These are phyloP conservation scores for Yamadazyma songkhlaensis DNA, from an alignment of 1,139 yeast genomes.

Conservation along the genomic window DNA sequence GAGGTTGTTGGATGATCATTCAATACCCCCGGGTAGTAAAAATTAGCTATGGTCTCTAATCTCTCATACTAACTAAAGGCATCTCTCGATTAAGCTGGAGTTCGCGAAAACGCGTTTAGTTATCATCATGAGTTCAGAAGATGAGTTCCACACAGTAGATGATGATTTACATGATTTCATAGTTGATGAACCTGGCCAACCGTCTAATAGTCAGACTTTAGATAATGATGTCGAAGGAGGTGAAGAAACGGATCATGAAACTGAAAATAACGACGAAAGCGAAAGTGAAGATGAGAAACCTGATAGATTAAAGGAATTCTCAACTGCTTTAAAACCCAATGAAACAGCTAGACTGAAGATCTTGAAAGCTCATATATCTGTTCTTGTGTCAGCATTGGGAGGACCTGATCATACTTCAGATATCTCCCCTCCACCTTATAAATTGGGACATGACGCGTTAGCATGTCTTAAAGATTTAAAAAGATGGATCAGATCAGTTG, in stretches of 20 bases:
- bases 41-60: too few relatives aligned
- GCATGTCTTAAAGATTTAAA: conserved; percentile 87
- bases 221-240: conserved; percentile 15
- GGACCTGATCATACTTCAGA: conserved; percentile 64
- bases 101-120: conserved; percentile 1
- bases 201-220: conserved; percentile 8
- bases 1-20: too few relatives aligned
- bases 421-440: conserved; percentile 51
- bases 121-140: conserved; percentile 7
- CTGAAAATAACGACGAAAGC: conserved; percentile 6
- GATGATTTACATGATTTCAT: conserved; percentile 4
- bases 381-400: conserved; percentile 77
- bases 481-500: conserved; percentile 83
- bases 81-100: too few relatives aligned
- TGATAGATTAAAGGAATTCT: conserved; percentile 30
- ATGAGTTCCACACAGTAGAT: conserved; percentile 5
- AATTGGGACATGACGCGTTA: conserved; percentile 86
- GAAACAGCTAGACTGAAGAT: conserved; percentile 43
- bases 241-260: conserved; percentile 14
- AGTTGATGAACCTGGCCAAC: conserved; percentile 10
- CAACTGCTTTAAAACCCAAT: conserved; percentile 30
- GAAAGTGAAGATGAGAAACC: conserved; percentile 10
- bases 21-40: too few relatives aligned
- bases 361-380: conserved; percentile 65
- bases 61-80: too few relatives aligned